Evolutionary conservation across 257 asterid species (phyloP).

Genomic region (Solanum arcanum): DNA sequence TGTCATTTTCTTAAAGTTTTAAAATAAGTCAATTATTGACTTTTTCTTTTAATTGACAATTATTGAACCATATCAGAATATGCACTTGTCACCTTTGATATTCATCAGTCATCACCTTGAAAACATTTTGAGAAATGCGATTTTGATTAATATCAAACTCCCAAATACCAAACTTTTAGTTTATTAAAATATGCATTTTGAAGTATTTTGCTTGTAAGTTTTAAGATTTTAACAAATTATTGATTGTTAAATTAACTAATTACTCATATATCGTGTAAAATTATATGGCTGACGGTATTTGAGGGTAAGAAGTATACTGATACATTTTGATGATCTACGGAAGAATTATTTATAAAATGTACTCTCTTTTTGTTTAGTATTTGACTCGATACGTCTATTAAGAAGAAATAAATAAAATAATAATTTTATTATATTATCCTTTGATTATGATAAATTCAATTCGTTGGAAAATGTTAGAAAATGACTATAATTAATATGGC

Average conservation of each 20-base stretch:
- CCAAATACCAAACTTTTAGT: background rate
- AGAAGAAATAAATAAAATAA: background rate
- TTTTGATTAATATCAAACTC: background rate
- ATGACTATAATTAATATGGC: background rate
- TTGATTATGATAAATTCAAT: background rate
- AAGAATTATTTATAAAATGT: background rate
- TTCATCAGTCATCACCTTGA: background rate
- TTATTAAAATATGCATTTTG: background rate
- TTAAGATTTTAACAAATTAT: background rate
- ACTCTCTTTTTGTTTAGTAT: background rate
- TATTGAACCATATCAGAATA: background rate
- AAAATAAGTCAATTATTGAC: background rate
- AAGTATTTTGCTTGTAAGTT: background rate
- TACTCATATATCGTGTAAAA: background rate
- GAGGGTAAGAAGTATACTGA: background rate
- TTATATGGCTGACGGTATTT: background rate
- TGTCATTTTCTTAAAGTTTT: background rate
- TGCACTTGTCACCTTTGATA: background rate
- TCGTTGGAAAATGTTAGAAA: background rate
- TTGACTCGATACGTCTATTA: background rate
- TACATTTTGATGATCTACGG: background rate
- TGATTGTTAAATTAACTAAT: background rate
- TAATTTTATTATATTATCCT: background rate
- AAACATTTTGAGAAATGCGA: background rate
- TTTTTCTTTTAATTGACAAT: background rate